These are phyloP conservation scores for Diaporthe sp. DNA, from an alignment of 2,329 filamentous ascomycete species.

Conservation along the genomic window DNA sequence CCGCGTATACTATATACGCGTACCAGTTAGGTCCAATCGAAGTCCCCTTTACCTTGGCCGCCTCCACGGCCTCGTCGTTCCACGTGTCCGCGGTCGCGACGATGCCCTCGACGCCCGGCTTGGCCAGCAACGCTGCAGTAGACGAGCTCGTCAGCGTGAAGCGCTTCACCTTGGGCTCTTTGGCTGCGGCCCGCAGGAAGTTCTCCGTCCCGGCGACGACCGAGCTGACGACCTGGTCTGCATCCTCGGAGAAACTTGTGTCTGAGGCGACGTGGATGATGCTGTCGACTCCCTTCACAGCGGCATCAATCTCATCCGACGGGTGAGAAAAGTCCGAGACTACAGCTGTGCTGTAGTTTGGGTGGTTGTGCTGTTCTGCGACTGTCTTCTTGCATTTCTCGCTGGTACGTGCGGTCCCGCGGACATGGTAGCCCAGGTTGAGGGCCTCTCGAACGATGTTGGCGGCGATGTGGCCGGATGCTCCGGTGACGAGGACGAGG, in stretches of 20 bases:
- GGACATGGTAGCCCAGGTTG: slow-evolving; percentile 57
- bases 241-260: slow-evolving; percentile 52
- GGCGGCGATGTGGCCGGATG: slow-evolving; percentile 58
- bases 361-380: slow-evolving; percentile 47
- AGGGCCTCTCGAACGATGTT: slow-evolving; percentile 57
- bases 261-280: slow-evolving; percentile 57
- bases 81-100: slow-evolving; percentile 42
- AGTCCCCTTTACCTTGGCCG: neutral
- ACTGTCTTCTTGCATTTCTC: slow-evolving; percentile 37
- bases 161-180: slow-evolving; percentile 53
- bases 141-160: slow-evolving; percentile 58
- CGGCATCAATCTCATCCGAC: slow-evolving; percentile 44
- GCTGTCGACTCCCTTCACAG: slow-evolving; percentile 49
- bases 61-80: slow-evolving; percentile 43
- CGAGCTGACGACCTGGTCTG: slow-evolving; percentile 55
- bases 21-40: neutral
- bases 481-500: slow-evolving; percentile 57
- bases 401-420: slow-evolving; percentile 56
- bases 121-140: slow-evolving; percentile 43
- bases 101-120: slow-evolving; percentile 45
- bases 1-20: slow-evolving; percentile 38
- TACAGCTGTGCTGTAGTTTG: slow-evolving; percentile 50
- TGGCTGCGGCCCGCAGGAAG: slow-evolving; percentile 53
- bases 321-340: slow-evolving; percentile 42
- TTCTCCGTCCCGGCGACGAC: slow-evolving; percentile 48